Conservation (phyloP, 1,284 basidiomycete genomes). For the Ceratobasidium sp. region DNA sequence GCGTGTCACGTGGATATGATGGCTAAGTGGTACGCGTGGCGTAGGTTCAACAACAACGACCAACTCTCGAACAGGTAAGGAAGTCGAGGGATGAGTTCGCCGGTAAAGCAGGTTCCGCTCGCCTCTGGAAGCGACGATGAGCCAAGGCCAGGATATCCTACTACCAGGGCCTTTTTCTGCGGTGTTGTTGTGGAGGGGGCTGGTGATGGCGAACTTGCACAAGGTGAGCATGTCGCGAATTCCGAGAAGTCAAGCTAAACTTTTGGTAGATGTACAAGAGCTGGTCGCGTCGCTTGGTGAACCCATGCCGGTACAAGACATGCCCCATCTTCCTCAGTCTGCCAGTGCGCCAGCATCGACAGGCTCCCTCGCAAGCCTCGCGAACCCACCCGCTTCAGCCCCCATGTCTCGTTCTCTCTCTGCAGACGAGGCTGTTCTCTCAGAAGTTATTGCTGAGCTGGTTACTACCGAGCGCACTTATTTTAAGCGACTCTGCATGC, state of each 20-base stretch:
- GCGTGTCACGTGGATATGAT: no score
- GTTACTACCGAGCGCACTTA: constrained; percentile 81
- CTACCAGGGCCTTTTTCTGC: constrained; percentile 80
- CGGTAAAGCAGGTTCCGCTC: constrained; percentile 36
- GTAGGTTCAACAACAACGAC: constrained; percentile 40
- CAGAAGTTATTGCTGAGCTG: constrained; percentile 77
- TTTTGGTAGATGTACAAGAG: constrained; percentile 73
- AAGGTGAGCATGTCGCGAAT: constrained; percentile 62
- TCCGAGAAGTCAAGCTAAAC: neutral
- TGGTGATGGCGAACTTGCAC: constrained; percentile 71
- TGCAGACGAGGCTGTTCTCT: constrained; percentile 66
- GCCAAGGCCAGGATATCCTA: constrained; percentile 50
- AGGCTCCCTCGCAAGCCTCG: constrained; percentile 15
- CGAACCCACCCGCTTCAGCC: constrained; percentile 11
- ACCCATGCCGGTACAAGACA: constrained; percentile 42
- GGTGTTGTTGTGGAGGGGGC: constrained; percentile 83
- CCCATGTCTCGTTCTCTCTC: constrained; percentile 28
- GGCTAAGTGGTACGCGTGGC: neutral
- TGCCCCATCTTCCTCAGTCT: constrained; percentile 33
- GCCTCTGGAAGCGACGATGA: constrained; percentile 38
- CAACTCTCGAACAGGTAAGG: constrained; percentile 16
- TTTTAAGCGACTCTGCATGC: constrained; percentile 74
- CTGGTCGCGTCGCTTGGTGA: constrained; percentile 79
- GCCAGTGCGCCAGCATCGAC: constrained; percentile 13
- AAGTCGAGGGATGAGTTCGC: constrained; percentile 35